Base-by-base conservation (phyloP, 495 filamentous ascomycete genomes). In the Choiromyces venosus region DNA sequence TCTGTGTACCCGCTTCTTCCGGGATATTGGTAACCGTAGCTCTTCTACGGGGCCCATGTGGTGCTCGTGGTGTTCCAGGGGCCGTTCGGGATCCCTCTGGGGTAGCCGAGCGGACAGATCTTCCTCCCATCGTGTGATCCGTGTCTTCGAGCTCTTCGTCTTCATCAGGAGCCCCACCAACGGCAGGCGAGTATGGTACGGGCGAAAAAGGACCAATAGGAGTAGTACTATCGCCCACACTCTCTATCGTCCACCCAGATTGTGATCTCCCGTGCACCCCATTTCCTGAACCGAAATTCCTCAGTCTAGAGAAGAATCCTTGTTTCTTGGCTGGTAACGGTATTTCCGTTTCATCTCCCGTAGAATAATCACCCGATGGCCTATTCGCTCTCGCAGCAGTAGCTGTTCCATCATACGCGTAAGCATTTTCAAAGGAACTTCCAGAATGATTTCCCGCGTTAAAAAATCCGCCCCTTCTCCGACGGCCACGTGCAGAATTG, bases 191-290 rank as follows among this genome's bases (percentile, higher is more conserved):
- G 44, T 76, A 77, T 9, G 70, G 38, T 12, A 67, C 73, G 6
- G 75, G 75, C 14, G 75, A 76, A 29, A 77, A 65, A 10, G 75
- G 75, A n/a, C 75, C 75, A 9, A 35, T 65, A 21, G 77, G 77
- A 6, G 74, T 77, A 39, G 68, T 66, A 1, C 73, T 73, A 71
- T 81, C 79, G 25, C 75, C 78, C 68, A 73, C 68, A 37, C 68
- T 72, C 65, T 81, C 79, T 19, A 79, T 71, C 4, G 79, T 81
- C 79, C 79, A 81, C 52, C 79, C 79, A 16, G 76, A 79, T 33
- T 70, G 73, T 38, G 79, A 70, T 36, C 79, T 73, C 7, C 79
- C 79, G 64, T 81, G 79, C 25, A 65, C 70, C 38, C 78, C 71
- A 44, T 71, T 80, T 21, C 71, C 69, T 1, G 46, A 36, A 14